Base-by-base conservation (phyloP, 2,329 filamentous ascomycete species). In the Diplodia mutila region DNA sequence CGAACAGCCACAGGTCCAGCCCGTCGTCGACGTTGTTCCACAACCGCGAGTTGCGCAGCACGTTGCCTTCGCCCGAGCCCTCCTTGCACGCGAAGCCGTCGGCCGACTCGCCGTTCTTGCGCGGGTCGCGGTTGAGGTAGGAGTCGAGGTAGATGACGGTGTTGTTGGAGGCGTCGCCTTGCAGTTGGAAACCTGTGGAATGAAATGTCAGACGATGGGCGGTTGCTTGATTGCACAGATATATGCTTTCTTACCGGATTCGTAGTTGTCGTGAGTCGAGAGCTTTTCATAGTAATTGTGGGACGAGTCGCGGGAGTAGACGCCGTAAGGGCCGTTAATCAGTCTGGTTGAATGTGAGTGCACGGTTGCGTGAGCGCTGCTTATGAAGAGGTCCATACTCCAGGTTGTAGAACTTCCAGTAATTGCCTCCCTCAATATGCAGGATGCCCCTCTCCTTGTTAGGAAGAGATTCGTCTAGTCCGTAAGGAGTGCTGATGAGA, bases 11-110 rank as follows among this genome's bases (percentile, higher is more conserved):
- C 0, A 84, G 73, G 70, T 84, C 82, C 5, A 84, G 74, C 1
- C 83, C 83, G 64, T 85, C 83, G 48, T 85, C 83, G 7, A 84
- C 83, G 37, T 85, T 85, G 65, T 85, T 79, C 81, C 82, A 85
- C 0, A 85, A 76, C 21, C 83, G 78, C 0, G 82, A 80, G 6
- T 81, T 81, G 32, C 79, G 78, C 7, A 85, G 70, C 1, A 81
- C 70, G 61, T 85, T 85, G 9, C 83, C 83, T 23, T 77, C 77
- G 3, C 83, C 83, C 1, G 73, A 76, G 7, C 83, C 83, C 53
- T 81, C 78, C 71, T 85, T 85, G 72, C 79, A 80, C 1, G 78
- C 83, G 53, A 85, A 82, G 0, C 83, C 83, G 65, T 85, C 83
- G 11, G 83, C 83, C 48, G 79, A 82, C 72, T 85, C 83, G 16